These are phyloP conservation scores for Piromyces sp. DNA, from an alignment of 192 early-diverging fungal species.

Conservation along the genomic window DNA sequence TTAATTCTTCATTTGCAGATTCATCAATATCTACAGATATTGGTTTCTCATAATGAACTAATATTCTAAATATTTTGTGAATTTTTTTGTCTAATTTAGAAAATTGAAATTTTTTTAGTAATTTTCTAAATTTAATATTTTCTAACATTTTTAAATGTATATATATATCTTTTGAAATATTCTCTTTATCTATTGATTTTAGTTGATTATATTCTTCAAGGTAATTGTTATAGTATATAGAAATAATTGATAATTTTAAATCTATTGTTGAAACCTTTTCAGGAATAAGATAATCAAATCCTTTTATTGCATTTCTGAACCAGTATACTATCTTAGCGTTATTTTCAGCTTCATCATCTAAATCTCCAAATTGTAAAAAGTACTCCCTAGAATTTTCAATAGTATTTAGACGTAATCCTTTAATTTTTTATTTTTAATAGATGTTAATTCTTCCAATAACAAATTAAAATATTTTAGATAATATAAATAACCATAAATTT, in stretches of 20 bases:
- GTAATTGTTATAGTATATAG: not conserved
- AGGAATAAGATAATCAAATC: not conserved
- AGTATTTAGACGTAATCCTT: not conserved
- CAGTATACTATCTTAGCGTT: not conserved
- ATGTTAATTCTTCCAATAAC: not conserved
- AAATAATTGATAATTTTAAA: not conserved
- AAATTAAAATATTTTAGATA: not conserved
- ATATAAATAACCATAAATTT: not conserved
- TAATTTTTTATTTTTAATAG: not conserved
- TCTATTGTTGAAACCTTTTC: not conserved
- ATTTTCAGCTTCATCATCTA: not conserved
- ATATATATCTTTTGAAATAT: not conserved
- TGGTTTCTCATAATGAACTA: not conserved
- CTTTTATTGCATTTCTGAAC: not conserved
- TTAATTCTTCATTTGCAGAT: not conserved
- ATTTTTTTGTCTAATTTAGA: not conserved
- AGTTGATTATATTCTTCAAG: not conserved
- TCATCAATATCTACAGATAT: not conserved
- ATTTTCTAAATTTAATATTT: not conserved
- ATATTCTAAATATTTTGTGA: not conserved
- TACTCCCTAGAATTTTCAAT: not conserved
- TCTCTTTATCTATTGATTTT: not conserved
- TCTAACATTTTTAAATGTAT: not conserved
- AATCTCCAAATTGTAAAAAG: not conserved
- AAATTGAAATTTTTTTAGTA: not conserved